These are phyloP conservation scores for Triadica sebifera DNA, from an alignment of 345 rosid species.

Conservation along the genomic window DNA sequence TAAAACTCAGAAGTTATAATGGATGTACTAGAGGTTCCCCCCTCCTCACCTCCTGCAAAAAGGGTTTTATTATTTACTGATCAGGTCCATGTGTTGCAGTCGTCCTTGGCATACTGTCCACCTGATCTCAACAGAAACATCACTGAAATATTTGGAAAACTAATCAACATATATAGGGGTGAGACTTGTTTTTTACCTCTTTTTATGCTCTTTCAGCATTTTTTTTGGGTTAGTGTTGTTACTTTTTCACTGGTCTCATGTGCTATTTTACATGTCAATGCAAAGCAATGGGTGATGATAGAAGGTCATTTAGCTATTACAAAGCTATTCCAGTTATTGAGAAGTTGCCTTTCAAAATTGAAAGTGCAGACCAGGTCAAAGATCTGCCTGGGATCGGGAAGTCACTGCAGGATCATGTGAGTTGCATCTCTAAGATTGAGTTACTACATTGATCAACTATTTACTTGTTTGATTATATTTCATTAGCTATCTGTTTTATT, in stretches of 20 bases:
- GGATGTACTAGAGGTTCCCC: slow-evolving; percentile 9
- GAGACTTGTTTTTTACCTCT: background rate
- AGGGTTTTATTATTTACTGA: slow-evolving; percentile 10
- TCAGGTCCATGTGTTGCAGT: slow-evolving; percentile 27
- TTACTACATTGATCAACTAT: slow-evolving; percentile 2
- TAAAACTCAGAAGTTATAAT: background rate
- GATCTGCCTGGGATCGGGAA: slow-evolving; percentile 87
- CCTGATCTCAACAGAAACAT: slow-evolving; percentile 82
- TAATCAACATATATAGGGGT: slow-evolving; percentile 86
- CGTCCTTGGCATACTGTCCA: slow-evolving; percentile 57
- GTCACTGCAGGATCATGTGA: slow-evolving; percentile 94
- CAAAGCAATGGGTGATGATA: slow-evolving; percentile 90
- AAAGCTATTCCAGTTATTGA: slow-evolving; percentile 85
- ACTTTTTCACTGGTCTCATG: slow-evolving; percentile 14
- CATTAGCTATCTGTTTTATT: background rate
- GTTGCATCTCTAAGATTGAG: slow-evolving; percentile 23
- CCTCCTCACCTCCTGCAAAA: slow-evolving; percentile 1
- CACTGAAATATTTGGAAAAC: slow-evolving; percentile 85
- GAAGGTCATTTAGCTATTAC: slow-evolving; percentile 91
- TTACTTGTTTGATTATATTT: background rate
- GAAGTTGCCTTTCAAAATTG: slow-evolving; percentile 79
- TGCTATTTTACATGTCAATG: slow-evolving; percentile 17
- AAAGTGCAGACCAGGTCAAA: slow-evolving; percentile 78
- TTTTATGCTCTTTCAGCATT: background rate
- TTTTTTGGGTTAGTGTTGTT: background rate